phyloP scores from a whole-genome alignment of 2,329 filamentous ascomycete species.

The Metarhizium album region DNA sequence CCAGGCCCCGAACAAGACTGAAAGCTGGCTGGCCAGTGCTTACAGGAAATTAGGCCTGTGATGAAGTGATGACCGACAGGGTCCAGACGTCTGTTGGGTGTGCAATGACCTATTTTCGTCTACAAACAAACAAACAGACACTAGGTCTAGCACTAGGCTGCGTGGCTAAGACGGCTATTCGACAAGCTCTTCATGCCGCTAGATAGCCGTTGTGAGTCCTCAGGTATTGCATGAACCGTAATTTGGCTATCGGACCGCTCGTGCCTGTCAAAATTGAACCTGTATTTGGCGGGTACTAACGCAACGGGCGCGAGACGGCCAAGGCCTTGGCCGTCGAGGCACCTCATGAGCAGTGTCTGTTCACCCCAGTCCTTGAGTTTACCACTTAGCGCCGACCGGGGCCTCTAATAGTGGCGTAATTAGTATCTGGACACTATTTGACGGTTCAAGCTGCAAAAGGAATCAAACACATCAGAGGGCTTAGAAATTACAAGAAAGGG shows the following conservation, averaged over 20 bases:
- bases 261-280: not conserved
- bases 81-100: not conserved
- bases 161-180: not conserved
- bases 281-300: not conserved
- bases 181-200: not conserved
- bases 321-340: not conserved
- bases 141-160: too few species aligned
- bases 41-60: not conserved
- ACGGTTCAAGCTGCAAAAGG: not conserved
- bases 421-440: not conserved
- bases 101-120: not conserved
- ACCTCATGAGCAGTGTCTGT: not conserved
- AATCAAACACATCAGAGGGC: not conserved
- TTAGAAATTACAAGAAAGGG: not conserved
- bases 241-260: not conserved
- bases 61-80: not conserved
- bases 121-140: not conserved
- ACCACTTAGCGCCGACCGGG: not conserved
- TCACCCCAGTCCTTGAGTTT: not conserved
- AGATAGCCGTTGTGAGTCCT: not conserved
- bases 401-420: not conserved
- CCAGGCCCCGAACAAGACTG: not conserved
- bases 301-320: not conserved
- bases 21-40: not conserved
- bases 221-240: not conserved